Percentiles rank a stretch among this genome's conserved stretches.
These are phyloP conservation scores for Pseudogymnoascus sp. DNA, from an alignment of 2,329 filamentous ascomycete species.

Conservation along the genomic window DNA sequence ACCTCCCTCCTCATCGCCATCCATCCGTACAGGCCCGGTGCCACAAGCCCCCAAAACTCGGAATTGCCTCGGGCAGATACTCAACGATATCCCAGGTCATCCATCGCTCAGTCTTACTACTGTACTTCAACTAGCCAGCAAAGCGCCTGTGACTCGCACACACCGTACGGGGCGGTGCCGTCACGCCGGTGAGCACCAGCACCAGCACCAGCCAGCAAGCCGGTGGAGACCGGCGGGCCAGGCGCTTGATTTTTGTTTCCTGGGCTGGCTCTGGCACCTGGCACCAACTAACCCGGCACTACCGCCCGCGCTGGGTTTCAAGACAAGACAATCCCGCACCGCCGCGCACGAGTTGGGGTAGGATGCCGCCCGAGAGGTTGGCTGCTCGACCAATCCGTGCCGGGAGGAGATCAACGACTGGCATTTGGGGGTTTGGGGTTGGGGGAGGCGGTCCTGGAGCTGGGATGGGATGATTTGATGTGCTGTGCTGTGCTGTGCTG, in stretches of 20 bases:
- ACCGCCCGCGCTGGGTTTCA: not conserved
- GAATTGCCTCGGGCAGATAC: not conserved
- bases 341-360: not conserved
- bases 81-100: not conserved
- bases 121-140: not conserved
- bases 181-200: not conserved
- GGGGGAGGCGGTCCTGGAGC: not conserved
- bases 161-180: not conserved
- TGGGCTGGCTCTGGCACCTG: not conserved
- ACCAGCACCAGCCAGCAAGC: not conserved
- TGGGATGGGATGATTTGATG: not conserved
- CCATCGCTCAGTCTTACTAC: not conserved
- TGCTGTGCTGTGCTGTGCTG: not conserved
- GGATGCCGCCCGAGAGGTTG: no score
- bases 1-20: no score
- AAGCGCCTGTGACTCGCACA: not conserved
- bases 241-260: not conserved
- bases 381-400: not conserved
- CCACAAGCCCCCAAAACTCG: not conserved
- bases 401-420: not conserved
- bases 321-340: not conserved
- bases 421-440: not conserved
- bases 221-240: not conserved
- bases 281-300: not conserved
- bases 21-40: not conserved